Evolutionary conservation across 345 rosid genomes (phyloP).

Genomic region (Noccaea caerulescens): DNA sequence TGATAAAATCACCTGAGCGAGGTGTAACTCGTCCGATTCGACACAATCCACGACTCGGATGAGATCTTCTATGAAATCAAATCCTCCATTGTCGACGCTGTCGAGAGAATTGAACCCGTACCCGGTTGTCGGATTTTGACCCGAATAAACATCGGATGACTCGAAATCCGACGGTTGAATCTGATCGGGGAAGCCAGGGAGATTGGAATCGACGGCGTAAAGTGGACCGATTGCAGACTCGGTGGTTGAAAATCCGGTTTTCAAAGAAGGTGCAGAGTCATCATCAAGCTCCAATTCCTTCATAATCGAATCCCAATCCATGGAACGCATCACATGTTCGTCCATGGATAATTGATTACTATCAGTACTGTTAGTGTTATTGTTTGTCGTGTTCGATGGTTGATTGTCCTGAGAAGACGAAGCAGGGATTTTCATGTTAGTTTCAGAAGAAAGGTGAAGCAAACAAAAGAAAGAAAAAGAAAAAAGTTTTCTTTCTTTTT

Average conservation of each 20-base stretch:
- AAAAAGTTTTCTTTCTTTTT: not conserved
- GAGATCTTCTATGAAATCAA: constrained; percentile 74
- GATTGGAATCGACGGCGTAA: constrained; percentile 41
- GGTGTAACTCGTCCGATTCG: constrained; percentile 76
- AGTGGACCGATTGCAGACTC: constrained; percentile 33
- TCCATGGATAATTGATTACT: constrained; percentile 41
- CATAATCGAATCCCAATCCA: constrained; percentile 95
- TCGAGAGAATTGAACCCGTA: constrained; percentile 42
- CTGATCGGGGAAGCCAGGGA: constrained; percentile 46
- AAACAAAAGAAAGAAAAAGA: not conserved
- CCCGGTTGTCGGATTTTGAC: constrained; percentile 38
- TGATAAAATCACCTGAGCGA: constrained; percentile 74
- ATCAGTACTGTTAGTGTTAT: constrained; percentile 31
- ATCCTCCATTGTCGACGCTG: constrained; percentile 41
- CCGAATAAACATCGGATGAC: constrained; percentile 50
- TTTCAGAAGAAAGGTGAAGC: not conserved
- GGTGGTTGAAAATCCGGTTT: constrained; percentile 7
- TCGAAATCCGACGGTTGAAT: constrained; percentile 53
- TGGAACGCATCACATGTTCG: constrained; percentile 65
- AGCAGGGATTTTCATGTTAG: constrained; percentile 68
- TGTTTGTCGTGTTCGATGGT: constrained; percentile 30
- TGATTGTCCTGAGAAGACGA: constrained; percentile 51
- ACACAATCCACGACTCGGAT: constrained; percentile 79
- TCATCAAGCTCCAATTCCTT: constrained; percentile 67
- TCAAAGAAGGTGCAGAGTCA: constrained; percentile 54